Base-by-base conservation (phyloP, 73 alveolate species). In the Halteria grandinella region DNA sequence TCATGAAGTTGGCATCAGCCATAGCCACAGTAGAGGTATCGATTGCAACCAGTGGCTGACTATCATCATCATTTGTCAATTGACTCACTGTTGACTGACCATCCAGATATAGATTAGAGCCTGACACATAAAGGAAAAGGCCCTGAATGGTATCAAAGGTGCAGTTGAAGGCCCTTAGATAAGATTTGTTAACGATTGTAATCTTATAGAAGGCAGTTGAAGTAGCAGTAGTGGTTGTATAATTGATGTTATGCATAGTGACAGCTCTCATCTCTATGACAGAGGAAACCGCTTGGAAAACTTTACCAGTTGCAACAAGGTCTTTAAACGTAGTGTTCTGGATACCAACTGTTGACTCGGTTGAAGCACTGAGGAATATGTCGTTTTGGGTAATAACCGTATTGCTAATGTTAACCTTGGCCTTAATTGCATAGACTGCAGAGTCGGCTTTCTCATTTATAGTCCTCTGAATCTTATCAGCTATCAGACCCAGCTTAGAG, bases 381-480 rank as follows among this genome's bases (percentile, higher is more conserved):
- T 66, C 66, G 28, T 66, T 66, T 4, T 25, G 6, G 3, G 33
- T 45, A 25, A 66, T 31, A 3, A 24, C 4, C 4, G 80, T 7
- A 32, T 66, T 28, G 7, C 20, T 12, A 10, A 73, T 54, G 1
- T 33, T 14, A 2, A 73, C 41, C 29, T 73, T 20, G 11, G 85
- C 32, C n/a, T 55, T 53, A 40, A 73, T 73, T 18, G 53, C n/a
- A 1, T 25, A 23, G 17, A 73, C 17, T 0, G 85, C 50, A 39
- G 15, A 39, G 15, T 39, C 50, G 10, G 10, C 15, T 14, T 10
- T 39, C 47, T 53, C 44, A 20, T 53, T 54, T 15, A 54, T 37
- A 21, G 55, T 55, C 40, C 64, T 73, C 7, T 32, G 40, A 3
- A 73, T 47, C 20, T 73, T 55, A n/a, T 53, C 63, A 0, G 27